A percentile compares a stretch with the other conserved stretches of the same genome.
phyloP scores from a whole-genome alignment of 345 rosid species.

The Euphorbia lathyris region DNA sequence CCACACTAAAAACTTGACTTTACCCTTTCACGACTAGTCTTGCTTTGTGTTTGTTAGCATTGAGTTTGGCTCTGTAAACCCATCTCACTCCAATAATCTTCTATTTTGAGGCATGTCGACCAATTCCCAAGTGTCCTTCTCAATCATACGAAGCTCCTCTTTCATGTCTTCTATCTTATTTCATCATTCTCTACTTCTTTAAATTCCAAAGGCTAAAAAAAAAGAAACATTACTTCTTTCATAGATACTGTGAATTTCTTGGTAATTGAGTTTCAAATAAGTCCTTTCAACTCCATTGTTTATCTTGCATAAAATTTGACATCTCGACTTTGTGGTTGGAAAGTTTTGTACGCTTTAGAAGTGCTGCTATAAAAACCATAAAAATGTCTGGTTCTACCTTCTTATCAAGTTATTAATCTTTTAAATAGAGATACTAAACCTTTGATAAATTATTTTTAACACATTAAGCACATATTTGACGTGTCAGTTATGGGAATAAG shows the following conservation, averaged over 20 bases:
- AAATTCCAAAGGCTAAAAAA: not conserved
- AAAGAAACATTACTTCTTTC: not conserved
- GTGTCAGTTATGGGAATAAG: too few relatives aligned
- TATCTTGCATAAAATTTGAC: not conserved
- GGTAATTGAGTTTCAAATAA: not conserved
- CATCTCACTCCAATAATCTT: not conserved
- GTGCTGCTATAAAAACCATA: not conserved
- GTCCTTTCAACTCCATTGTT: not conserved
- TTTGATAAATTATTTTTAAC: too few relatives aligned
- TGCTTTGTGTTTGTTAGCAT: constrained; percentile 1
- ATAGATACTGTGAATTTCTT: too few relatives aligned
- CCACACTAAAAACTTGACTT: too few relatives aligned
- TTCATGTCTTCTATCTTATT: not conserved
- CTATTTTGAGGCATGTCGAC: not conserved
- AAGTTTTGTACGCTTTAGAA: not conserved
- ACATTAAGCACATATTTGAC: too few relatives aligned
- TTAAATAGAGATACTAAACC: too few relatives aligned
- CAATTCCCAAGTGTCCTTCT: not conserved
- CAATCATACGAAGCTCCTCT: not conserved
- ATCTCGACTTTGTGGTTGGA: not conserved
- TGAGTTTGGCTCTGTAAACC: not conserved
- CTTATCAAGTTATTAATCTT: not conserved
- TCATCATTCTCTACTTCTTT: not conserved
- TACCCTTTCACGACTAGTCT: not conserved
- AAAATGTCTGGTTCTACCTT: not conserved